A percentile compares a stretch with the other conserved stretches of the same genome.
phyloP scores from a whole-genome alignment of 73 alveolate genomes.

The Diophrys appendiculata region DNA sequence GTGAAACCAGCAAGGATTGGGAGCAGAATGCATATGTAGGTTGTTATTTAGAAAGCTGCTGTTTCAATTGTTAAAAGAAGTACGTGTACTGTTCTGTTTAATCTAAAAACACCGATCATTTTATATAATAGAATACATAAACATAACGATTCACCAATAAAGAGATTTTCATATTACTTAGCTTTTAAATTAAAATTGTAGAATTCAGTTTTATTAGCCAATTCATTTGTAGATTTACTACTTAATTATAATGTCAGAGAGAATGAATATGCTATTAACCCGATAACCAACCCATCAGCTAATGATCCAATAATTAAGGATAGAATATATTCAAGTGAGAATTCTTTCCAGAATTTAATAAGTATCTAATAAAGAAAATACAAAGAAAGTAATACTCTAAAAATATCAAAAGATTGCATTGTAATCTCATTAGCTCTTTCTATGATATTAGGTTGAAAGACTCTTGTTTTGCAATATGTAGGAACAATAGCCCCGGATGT shows the following conservation, averaged over 20 bases:
- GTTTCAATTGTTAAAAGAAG: not conserved
- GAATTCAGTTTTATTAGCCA: no score
- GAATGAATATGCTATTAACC: no score
- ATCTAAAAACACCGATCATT: not conserved
- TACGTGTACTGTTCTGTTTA: not conserved
- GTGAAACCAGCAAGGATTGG: slow-evolving; percentile 15
- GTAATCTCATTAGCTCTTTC: not conserved
- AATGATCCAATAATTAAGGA: not conserved
- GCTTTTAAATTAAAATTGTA: not conserved
- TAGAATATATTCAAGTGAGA: not conserved
- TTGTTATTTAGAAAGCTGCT: not conserved
- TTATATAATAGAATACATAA: not conserved
- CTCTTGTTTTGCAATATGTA: not conserved
- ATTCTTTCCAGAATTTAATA: not conserved
- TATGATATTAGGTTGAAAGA: slow-evolving; percentile 3
- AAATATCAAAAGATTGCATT: not conserved
- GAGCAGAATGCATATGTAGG: not conserved
- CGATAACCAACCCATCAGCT: slow-evolving; percentile 1
- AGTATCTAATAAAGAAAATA: not conserved
- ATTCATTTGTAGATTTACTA: no score
- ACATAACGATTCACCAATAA: not conserved
- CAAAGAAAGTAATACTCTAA: not conserved
- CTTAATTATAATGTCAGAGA: no score
- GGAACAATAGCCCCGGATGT: not conserved
- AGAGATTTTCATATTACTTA: not conserved